Evolutionary conservation across 352 stramenopile genomes (phyloP), one percentile per base, ranked within the genome.

Genomic region (Globisporangium spiculum): DNA sequence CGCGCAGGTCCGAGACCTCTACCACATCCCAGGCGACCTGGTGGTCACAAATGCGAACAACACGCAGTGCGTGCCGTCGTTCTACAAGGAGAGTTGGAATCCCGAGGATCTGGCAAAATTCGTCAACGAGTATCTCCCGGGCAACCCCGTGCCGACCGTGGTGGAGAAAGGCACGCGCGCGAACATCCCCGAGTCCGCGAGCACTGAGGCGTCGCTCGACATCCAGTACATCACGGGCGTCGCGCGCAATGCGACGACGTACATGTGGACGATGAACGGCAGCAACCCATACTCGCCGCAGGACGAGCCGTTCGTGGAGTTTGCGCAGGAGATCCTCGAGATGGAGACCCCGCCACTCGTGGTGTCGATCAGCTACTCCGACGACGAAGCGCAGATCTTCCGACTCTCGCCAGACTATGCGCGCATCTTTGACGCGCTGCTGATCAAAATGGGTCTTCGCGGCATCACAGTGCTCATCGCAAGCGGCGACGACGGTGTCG

Each of bases 201-300:
- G 73, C 36, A 90, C 79, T 0, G 92, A 98, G 72, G 87, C 88
- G 12, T 96, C 86, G 20, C 73, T 98, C 1, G 93, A 98, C 68
- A 74, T 98, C 48, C 86, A 98, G 72, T 98, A 97, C 72, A 83
- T 98, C 55, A 97, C 88, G 20, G 89, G 87, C 18, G 69, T 97
- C 16, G 85, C 77, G 12, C 84, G 85, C 14, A 93, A 93, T 56
- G 79, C 87, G 38, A 90, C 81, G 24, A 96, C 88, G 4, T 92
- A 80, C 74, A 73, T 94, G 20, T 94, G 83, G 85, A 90, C 75
- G 22, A 91, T 93, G 79, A 84, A 87, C 55, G 86, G 82, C 20
- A 90, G 84, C 63, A 98, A 96, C 62, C 89, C 86, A 52, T 98
- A 88, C 75, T 98, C 84, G 0, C 67, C 75, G 6, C 73, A 90